Base-by-base conservation (phyloP, 257 asterid genomes). In the Osmanthus fragrans region DNA sequence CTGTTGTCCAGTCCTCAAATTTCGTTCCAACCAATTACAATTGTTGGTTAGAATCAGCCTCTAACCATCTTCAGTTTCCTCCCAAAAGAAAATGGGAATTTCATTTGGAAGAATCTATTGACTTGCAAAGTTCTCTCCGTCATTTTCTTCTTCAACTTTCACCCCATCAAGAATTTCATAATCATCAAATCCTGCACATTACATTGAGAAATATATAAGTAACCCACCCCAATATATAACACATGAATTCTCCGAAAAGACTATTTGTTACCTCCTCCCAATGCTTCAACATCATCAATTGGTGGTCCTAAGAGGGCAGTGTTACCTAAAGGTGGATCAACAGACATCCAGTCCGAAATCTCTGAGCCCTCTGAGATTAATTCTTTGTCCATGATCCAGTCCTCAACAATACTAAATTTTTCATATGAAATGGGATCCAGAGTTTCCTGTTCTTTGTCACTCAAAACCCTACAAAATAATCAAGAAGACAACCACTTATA, bases 181-280 rank as follows among this genome's bases (percentile, higher is more conserved):
- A 83, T 92, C 99, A 78, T 86, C 91, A 83, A 96, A 93, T 56
- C 97, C 98, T 96, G 94, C 76, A 74, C n/a, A 80, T 72, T 19
- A 77, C n/a, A 79, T 66, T 18, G 60, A 71, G 71, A 77, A 67
- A 76, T 12, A 45, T 12, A 8, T 60, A 66, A 64, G 47, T 71
- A 75, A 40, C 23, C 63, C 36, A 39, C n/a, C 63, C 36, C 69
- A 15, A 73, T 23, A 63, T 8, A 45, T 27, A 36, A 78, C 33
- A 76, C 32, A 42, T 23, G 56, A 67, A 69, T 49, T 78, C 58
- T 79, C 73, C 27, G 39, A 45, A 45, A 33, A 74, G 7, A 76
- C 76, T 76, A 47, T 36, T 63, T 74, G 72, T 80, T 91, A 95
- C 99, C 97, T 86, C 92, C 83, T 74, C 94, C 97, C 19, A 93